phyloP scores from a whole-genome alignment of 2,329 filamentous ascomycete species.

The Ophiostoma sp. region DNA sequence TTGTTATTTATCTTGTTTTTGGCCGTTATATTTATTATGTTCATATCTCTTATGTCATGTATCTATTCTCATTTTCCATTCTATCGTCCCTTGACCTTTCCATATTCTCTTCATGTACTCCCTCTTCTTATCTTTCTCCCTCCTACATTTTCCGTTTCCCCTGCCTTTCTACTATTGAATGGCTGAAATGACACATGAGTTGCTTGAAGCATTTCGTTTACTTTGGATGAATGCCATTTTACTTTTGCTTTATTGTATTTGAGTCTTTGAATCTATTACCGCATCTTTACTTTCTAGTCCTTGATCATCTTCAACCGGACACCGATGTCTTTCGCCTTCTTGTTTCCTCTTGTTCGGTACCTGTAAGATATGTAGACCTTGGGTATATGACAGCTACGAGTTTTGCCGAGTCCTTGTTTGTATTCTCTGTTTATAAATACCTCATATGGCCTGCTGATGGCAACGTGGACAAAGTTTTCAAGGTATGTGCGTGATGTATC shows the following conservation, averaged over 20 bases:
- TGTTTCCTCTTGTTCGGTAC: too few species aligned
- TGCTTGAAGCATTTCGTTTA: conserved; percentile 15
- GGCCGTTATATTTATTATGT: background rate
- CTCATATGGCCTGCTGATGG: too few species aligned
- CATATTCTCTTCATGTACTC: conserved; percentile 14
- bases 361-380: too few species aligned
- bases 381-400: too few species aligned
- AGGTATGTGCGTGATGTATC: too few species aligned
- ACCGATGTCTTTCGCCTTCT: too few species aligned
- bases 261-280: background rate
- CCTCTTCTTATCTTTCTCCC: background rate
- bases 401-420: too few species aligned
- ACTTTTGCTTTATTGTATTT: background rate
- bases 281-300: too few species aligned
- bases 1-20: background rate
- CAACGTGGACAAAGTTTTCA: too few species aligned
- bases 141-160: background rate
- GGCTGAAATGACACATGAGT: conserved; percentile 24
- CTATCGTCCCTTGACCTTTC: conserved; percentile 9
- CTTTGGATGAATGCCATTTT: background rate
- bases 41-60: conserved; percentile 4
- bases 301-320: too few species aligned
- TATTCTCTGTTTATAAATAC: too few species aligned
- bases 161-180: conserved; percentile 16
- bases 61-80: background rate